Percentiles rank a stretch among this genome's conserved stretches.
phyloP scores from a whole-genome alignment of 352 stramenopile species.

The Peronospora tabacina region DNA sequence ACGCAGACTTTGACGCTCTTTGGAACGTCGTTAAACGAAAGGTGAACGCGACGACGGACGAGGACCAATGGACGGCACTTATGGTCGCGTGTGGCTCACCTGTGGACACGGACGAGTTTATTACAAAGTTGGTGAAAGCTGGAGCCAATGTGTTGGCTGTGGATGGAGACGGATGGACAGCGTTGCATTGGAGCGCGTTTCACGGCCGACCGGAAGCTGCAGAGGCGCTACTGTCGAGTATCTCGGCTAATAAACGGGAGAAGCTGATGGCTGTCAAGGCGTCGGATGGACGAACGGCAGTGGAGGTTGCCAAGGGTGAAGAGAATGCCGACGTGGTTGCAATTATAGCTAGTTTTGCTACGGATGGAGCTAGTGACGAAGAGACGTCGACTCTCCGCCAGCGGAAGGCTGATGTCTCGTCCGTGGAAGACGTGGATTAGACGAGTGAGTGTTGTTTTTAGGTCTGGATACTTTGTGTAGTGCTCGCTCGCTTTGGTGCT shows the following conservation, averaged over 20 bases:
- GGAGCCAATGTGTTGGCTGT: slow-evolving; percentile 53
- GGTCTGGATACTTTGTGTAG: slow-evolving; percentile 2
- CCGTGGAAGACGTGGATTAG: slow-evolving; percentile 77
- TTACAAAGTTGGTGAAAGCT: slow-evolving; percentile 48
- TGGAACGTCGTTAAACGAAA: slow-evolving; percentile 50
- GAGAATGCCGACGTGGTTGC: slow-evolving; percentile 64
- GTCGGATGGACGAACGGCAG: slow-evolving; percentile 50
- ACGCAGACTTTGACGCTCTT: slow-evolving; percentile 68
- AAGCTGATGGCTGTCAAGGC: slow-evolving; percentile 48
- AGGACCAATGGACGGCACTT: slow-evolving; percentile 73
- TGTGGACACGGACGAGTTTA: slow-evolving; percentile 77
- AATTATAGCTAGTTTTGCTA: slow-evolving; percentile 39
- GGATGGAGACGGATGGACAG: slow-evolving; percentile 75
- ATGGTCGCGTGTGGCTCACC: slow-evolving; percentile 79
- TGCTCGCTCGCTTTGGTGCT: slow-evolving; percentile 5
- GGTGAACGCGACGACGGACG: slow-evolving; percentile 60
- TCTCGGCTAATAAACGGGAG: slow-evolving; percentile 30
- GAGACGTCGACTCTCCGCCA: slow-evolving; percentile 42
- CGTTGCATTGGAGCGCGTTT: slow-evolving; percentile 80
- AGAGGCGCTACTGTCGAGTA: slow-evolving; percentile 42
- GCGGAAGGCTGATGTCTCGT: slow-evolving; percentile 42
- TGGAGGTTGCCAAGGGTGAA: slow-evolving; percentile 61
- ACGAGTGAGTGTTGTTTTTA: slow-evolving; percentile 6
- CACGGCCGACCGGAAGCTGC: slow-evolving; percentile 66
- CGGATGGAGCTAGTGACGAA: slow-evolving; percentile 17